A percentile compares a stretch with the other conserved stretches of the same genome.
phyloP scores from a whole-genome alignment of 371 early-diverging fungal genomes.

The Rhizopus sp. region DNA sequence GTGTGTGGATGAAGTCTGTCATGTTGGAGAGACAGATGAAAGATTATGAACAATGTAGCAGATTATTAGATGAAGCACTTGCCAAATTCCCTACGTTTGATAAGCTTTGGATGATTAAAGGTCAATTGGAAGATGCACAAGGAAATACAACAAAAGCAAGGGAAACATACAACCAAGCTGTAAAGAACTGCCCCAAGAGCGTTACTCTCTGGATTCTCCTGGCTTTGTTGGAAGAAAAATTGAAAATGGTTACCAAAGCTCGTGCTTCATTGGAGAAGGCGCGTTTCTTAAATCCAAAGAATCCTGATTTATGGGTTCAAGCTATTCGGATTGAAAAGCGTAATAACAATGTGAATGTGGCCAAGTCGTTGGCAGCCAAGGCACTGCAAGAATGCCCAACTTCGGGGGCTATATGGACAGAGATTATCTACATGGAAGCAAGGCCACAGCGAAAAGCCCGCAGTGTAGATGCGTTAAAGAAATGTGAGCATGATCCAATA shows the following conservation, averaged over 20 bases:
- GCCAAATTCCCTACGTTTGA: constrained; percentile 73
- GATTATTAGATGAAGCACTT: constrained; percentile 72
- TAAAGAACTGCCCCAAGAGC: constrained; percentile 81
- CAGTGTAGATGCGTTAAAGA: constrained; percentile 90
- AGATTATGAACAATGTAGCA: constrained; percentile 65
- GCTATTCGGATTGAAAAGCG: constrained; percentile 83
- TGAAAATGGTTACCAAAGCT: constrained; percentile 76
- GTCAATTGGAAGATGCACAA: constrained; percentile 70
- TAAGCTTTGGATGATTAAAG: constrained; percentile 94
- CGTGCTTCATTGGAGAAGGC: constrained; percentile 88
- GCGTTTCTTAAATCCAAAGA: constrained; percentile 82
- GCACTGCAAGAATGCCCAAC: constrained; percentile 92
- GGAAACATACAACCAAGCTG: constrained; percentile 72
- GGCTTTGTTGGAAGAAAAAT: constrained; percentile 77
- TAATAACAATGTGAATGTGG: constrained; percentile 69
- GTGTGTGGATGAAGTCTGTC: constrained; percentile 96
- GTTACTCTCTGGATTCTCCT: constrained; percentile 82
- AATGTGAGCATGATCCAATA: constrained; percentile 85
- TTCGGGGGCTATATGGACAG: constrained; percentile 88
- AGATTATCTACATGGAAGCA: constrained; percentile 85
- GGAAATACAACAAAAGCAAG: constrained; percentile 70
- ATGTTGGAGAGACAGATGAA: constrained; percentile 84
- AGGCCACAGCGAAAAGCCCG: constrained; percentile 87
- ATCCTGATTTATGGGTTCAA: constrained; percentile 86
- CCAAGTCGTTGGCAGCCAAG: constrained; percentile 81